Base-by-base conservation (phyloP, 306 rosid genomes). In the Pyrus communis region DNA sequence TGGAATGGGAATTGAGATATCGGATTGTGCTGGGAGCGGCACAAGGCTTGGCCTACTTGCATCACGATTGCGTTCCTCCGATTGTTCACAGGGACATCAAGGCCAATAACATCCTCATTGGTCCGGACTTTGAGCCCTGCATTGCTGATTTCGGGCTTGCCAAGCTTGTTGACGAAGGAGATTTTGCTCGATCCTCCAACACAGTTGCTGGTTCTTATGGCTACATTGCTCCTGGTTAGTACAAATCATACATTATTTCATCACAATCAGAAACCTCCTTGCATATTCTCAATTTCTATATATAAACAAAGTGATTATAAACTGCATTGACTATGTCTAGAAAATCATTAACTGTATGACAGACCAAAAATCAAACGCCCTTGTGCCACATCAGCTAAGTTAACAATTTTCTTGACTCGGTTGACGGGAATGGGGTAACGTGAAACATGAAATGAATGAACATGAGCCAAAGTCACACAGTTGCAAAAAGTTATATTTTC, bases 111-210 rank as follows among this genome's bases (percentile, higher is more conserved):
- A 89, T 93, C 42, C 96, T 93, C 81, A 85, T 93, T 78, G 97
- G 96, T 42, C 90, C 83, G 69, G 91, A 93, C 58, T 93, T 89
- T 78, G 98, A 93, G 82, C 82, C 98, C 25, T 89, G 92, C 69
- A 91, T 93, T 25, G 97, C 91, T n/a, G 96, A 89, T 82, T 93
- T 93, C 5, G 97, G 97, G 76, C 92, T 93, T 35, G 98, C 98
- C 72, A 93, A 93, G 85, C 98, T 93, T 27, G 89, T 91, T 57
- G 91, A 91, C 67, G 89, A 87, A 79, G 89, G 86, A 40, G 89
- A 89, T 78, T 93, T 88, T 31, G 93, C 88, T 1, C 67, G 90
- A 75, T 91, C 98, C 30, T 87, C 96, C 45, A 89, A 88, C 74
- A 91, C 92, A 0, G 87, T 93, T 0, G 98, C 97, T 10, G 98